These are phyloP conservation scores for Tardiomyces blankii DNA, from an alignment of 1,139 yeast genomes.

Conservation along the genomic window DNA sequence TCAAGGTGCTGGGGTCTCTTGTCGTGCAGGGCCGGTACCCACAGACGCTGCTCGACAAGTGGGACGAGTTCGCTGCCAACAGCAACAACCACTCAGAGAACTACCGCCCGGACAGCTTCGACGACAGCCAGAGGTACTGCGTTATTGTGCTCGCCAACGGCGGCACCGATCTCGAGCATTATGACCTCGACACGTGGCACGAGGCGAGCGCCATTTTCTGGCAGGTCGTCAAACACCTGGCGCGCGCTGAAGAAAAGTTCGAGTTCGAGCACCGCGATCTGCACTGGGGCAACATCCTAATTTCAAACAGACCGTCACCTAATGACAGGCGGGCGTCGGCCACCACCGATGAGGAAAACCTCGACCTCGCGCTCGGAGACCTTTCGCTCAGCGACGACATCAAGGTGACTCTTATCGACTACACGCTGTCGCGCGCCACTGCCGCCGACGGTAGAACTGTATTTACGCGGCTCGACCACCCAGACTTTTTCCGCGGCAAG, in stretches of 20 bases:
- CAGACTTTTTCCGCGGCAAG: conserved; percentile 39
- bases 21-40: conserved; percentile 41
- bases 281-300: conserved; percentile 49
- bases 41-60: conserved; percentile 26
- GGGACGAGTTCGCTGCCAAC: conserved; percentile 31
- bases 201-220: conserved; percentile 44
- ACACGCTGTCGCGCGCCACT: conserved; percentile 39
- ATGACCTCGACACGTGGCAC: conserved; percentile 35
- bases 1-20: conserved; percentile 29
- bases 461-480: conserved; percentile 34
- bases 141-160: conserved; percentile 36
- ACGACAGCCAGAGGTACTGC: conserved; percentile 32
- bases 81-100: conserved; percentile 22
- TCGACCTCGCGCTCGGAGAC: background rate
- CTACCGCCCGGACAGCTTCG: conserved; percentile 28
- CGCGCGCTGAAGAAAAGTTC: conserved; percentile 37
- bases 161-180: conserved; percentile 38
- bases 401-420: conserved; percentile 45
- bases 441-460: conserved; percentile 14
- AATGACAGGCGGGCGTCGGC: conserved; percentile 1
- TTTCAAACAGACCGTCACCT: conserved; percentile 14
- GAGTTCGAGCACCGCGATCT: conserved; percentile 60
- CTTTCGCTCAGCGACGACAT: conserved; percentile 6
- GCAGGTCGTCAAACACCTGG: conserved; percentile 38
- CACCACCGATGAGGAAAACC: background rate